Conservation (phyloP, 441 rosid species). For the Kokia cookei region DNA sequence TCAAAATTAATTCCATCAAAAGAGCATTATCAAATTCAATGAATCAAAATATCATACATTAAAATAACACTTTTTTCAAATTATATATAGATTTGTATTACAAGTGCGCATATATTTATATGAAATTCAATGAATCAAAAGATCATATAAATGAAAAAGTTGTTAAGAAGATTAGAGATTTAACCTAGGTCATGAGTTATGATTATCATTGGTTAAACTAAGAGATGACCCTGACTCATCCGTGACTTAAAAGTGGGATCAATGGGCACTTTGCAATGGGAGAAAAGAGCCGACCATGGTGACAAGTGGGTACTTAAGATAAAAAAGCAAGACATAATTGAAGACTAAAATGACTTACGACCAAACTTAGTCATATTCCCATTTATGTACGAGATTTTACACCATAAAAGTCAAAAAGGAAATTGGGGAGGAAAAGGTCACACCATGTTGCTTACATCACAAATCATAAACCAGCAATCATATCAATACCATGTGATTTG, state of each 20-base stretch:
- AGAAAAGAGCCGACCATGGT: conserved; percentile 7
- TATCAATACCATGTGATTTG: conserved; percentile 33
- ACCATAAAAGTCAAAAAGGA: conserved; percentile 12
- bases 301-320: neutral
- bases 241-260: neutral
- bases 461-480: conserved; percentile 20
- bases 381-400: neutral
- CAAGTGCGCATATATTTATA: too few species aligned
- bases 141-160: too few species aligned
- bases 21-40: too few species aligned
- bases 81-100: too few species aligned
- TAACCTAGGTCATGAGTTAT: conserved; percentile 3
- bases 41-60: too few species aligned
- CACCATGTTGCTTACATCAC: conserved; percentile 11
- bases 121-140: too few species aligned
- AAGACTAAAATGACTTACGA: conserved; percentile 4
- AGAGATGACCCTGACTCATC: neutral
- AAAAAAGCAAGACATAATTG: conserved; percentile 13
- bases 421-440: neutral
- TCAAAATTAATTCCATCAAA: too few species aligned
- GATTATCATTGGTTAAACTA: conserved; percentile 1
- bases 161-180: neutral
- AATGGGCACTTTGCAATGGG: neutral
- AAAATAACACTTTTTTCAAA: too few species aligned
- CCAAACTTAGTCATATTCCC: conserved; percentile 5